Evolutionary conservation across 106 monocot genomes (phyloP).

Genomic region (Dioscorea alata): DNA sequence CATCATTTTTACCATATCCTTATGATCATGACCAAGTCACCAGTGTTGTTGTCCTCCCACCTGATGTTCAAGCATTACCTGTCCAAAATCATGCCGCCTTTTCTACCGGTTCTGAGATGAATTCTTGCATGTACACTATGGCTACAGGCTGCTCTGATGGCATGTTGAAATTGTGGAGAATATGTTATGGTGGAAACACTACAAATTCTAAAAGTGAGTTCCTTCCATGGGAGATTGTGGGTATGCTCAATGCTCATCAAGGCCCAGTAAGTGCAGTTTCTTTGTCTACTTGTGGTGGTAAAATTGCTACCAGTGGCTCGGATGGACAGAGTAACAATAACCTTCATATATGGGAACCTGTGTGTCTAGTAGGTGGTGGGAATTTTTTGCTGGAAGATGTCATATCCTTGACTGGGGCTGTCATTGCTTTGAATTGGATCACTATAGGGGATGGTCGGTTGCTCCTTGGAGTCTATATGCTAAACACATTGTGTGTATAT

Average conservation of each 20-base stretch:
- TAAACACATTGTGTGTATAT: slow-evolving; percentile 68
- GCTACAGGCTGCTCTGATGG: slow-evolving; percentile 83
- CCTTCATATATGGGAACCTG: slow-evolving; percentile 78
- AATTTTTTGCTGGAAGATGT: slow-evolving; percentile 72
- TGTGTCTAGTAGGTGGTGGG: slow-evolving; percentile 49
- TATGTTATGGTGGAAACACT: slow-evolving; percentile 12
- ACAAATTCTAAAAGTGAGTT: slow-evolving; percentile 19
- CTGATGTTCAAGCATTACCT: slow-evolving; percentile 20
- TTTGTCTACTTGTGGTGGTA: slow-evolving; percentile 61
- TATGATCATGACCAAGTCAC: slow-evolving; percentile 25
- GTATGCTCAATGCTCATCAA: slow-evolving; percentile 59
- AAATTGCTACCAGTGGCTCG: slow-evolving; percentile 53
- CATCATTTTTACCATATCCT: slow-evolving; percentile 39
- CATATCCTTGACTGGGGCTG: slow-evolving; percentile 36
- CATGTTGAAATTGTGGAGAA: slow-evolving; percentile 81
- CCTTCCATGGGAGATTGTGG: slow-evolving; percentile 67
- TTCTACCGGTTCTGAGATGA: slow-evolving; percentile 4
- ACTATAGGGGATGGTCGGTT: slow-evolving; percentile 76
- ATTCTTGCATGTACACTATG: slow-evolving; percentile 43
- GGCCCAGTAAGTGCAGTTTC: slow-evolving; percentile 59
- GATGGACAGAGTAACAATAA: slow-evolving; percentile 17
- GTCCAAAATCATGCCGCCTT: slow-evolving; percentile 12
- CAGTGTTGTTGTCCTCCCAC: slow-evolving; percentile 41
- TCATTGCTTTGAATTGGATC: slow-evolving; percentile 60
- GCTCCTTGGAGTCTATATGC: slow-evolving; percentile 70